These are phyloP conservation scores for Leccinum pachyderme DNA, from an alignment of 1,284 basidiomycete species.

Conservation along the genomic window DNA sequence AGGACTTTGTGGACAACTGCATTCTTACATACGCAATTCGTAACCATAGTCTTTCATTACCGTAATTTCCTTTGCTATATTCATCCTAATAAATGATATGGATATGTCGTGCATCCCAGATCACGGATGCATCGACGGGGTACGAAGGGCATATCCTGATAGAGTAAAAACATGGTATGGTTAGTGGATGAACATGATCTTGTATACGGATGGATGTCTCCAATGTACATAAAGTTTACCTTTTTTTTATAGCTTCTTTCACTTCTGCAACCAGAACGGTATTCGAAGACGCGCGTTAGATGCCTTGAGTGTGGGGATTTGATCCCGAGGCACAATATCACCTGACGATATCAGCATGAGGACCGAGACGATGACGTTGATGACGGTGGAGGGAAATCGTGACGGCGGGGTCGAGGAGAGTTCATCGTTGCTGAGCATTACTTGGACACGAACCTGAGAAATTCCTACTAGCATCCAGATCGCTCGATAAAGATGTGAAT, in stretches of 20 bases:
- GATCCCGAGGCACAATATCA: neutral
- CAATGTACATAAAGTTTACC: neutral
- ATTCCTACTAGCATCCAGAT: neutral
- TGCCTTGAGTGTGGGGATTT: neutral
- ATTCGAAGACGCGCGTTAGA: slow-evolving; percentile 1
- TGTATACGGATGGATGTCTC: neutral
- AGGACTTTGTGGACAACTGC: slow-evolving; percentile 19
- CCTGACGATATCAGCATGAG: neutral
- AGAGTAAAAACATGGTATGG: neutral
- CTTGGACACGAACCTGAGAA: neutral
- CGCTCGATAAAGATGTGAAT: slow-evolving; percentile 39
- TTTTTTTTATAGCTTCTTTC: neutral
- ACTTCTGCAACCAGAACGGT: no score
- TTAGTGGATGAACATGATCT: neutral
- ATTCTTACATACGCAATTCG: slow-evolving; percentile 26
- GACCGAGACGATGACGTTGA: slow-evolving; percentile 1
- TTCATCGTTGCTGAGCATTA: neutral
- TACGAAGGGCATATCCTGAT: neutral
- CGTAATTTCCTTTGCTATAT: slow-evolving; percentile 32
- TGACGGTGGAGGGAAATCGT: neutral
- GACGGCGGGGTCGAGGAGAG: neutral
- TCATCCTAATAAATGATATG: slow-evolving; percentile 28
- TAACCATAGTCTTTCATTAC: slow-evolving; percentile 27
- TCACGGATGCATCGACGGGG: slow-evolving; percentile 3
- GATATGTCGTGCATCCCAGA: slow-evolving; percentile 19